Base-by-base conservation (phyloP, 2,329 filamentous ascomycete genomes). In the Anthostomella pinea region DNA sequence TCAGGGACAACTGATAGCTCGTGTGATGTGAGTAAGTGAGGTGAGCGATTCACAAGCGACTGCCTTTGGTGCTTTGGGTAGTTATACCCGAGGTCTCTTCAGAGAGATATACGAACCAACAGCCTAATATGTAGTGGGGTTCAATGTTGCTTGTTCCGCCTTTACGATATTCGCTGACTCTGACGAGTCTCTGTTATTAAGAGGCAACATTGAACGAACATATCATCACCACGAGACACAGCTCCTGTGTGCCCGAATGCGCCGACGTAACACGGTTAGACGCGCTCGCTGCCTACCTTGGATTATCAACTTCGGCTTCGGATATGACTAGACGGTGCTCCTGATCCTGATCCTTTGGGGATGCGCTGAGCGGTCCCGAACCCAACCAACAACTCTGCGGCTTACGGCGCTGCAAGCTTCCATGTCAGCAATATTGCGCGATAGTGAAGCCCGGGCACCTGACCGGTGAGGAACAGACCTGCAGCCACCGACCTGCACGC, bases 291-390 rank as follows among this genome's bases (percentile, higher is more conserved):
- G 38, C 25, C 38, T 41, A 31, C 22, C 16, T 31, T 39, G 2
- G 32, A 24, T 30, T 36, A 36, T 49, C 36, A 41, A 37, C 29
- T 38, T 38, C 35, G 38, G 24, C 38, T 38, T 40, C 29, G 37
- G 26, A 33, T 29, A 32, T 33, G 36, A 26, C 39, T 32, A 24
- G 21, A 35, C 20, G 17, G 15, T 28, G 32, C 41, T 41, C 44
- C 46, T 47, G 42, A 49, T n/a, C n/a, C n/a, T 43, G 36, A 46
- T 43, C 46, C 42, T 46, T 28, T 15, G 15, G 19, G 14, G 19
- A 32, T 16, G n/a, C 19, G 15, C 39, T 32, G 43, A 44, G 46
- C 46, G 39, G 40, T 43, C 40, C 16, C 13, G 25, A 27, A 27
- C 25, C 13, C 13, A 16, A 15, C 25, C 8, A 10, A n/a, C n/a